Conservation (phyloP, 164 flowering plant genomes). For the Pachysandra terminalis region DNA sequence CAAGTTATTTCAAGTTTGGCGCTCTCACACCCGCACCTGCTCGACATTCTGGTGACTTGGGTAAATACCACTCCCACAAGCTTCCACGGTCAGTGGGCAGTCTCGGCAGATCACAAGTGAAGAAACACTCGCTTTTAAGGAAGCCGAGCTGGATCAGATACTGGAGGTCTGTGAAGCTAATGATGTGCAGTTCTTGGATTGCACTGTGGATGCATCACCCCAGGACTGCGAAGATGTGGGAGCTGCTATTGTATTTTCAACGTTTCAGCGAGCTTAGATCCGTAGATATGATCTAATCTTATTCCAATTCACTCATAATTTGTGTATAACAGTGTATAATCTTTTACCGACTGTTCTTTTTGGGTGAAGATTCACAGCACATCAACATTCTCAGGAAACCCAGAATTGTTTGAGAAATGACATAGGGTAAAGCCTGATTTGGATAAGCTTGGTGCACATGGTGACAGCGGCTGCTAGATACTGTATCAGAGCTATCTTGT, state of each 20-base stretch:
- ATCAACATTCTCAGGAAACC: slow-evolving; percentile 18
- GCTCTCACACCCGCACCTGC: no score
- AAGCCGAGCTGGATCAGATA: slow-evolving; percentile 42
- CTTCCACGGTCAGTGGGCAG: slow-evolving; percentile 38
- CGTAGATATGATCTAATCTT: slow-evolving; percentile 18
- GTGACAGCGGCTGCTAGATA: slow-evolving; percentile 56
- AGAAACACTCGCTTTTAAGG: slow-evolving; percentile 45
- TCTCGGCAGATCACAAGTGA: slow-evolving; percentile 34
- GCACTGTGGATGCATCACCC: slow-evolving; percentile 55
- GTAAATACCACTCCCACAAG: no score
- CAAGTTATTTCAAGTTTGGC: no score
- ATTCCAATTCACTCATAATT: no score
- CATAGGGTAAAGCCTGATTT: slow-evolving; percentile 42
- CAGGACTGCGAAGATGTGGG: slow-evolving; percentile 30
- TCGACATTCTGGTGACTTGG: no score
- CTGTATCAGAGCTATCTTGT: slow-evolving; percentile 40
- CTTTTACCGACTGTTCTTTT: background rate
- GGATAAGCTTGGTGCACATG: slow-evolving; percentile 41
- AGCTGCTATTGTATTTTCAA: slow-evolving; percentile 20
- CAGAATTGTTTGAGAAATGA: slow-evolving; percentile 29
- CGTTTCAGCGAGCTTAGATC: slow-evolving; percentile 23
- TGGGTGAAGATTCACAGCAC: slow-evolving; percentile 28
- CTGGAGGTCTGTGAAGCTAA: slow-evolving; percentile 32
- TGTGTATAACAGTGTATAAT: no score
- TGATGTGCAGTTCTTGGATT: slow-evolving; percentile 55